These are phyloP conservation scores for Hanseniaspora sp. DNA, from an alignment of 1,139 yeast genomes.

Conservation along the genomic window DNA sequence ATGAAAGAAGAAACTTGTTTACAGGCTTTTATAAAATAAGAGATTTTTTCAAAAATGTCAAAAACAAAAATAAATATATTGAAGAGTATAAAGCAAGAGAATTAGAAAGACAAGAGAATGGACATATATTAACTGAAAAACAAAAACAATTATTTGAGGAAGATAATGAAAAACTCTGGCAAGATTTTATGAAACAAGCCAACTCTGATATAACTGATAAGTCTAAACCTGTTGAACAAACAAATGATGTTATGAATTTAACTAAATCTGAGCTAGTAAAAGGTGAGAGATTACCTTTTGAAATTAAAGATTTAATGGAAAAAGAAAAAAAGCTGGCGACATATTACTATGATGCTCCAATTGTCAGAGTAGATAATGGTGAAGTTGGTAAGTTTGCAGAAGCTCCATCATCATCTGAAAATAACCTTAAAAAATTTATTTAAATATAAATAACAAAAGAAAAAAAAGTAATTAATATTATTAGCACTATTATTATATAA, in stretches of 20 bases:
- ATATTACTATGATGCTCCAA: constrained; percentile 8
- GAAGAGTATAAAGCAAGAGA: constrained; percentile 1
- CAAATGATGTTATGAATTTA: not conserved
- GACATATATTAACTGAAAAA: not conserved
- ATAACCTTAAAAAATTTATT: constrained; percentile 29
- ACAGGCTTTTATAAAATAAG: not conserved
- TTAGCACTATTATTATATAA: not conserved
- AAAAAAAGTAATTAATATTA: not conserved
- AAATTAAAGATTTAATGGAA: constrained; percentile 8
- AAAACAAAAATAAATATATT: not conserved
- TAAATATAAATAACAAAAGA: too few species aligned
- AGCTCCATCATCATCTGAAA: constrained; percentile 26
- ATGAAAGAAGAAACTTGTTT: constrained; percentile 6
- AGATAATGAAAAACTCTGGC: constrained; percentile 9
- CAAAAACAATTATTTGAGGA: constrained; percentile 2
- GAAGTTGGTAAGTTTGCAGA: constrained; percentile 6
- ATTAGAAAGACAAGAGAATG: not conserved
- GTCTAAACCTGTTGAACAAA: not conserved
- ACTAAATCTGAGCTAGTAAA: constrained; percentile 7
- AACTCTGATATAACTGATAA: not conserved
- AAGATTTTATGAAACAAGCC: constrained; percentile 3
- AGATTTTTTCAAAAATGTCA: not conserved
- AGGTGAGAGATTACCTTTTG: constrained; percentile 7
- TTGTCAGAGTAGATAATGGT: constrained; percentile 3
- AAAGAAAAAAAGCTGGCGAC: constrained; percentile 9